phyloP scores from a whole-genome alignment of 1,284 basidiomycete species.

The Cystobasidium sp. region DNA sequence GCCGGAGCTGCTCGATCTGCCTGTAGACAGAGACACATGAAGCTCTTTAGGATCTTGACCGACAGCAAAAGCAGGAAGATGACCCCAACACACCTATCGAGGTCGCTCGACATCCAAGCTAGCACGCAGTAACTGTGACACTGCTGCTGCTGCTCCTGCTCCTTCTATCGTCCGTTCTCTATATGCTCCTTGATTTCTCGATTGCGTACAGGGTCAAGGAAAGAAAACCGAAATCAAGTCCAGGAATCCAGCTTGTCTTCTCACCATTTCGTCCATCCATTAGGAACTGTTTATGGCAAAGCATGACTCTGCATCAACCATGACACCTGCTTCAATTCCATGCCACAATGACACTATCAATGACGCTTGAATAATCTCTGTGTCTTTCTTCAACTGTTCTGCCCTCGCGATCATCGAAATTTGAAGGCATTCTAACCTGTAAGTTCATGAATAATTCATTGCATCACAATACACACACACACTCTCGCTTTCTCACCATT shows the following conservation, averaged over 20 bases:
- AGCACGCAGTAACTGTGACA: neutral
- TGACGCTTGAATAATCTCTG: neutral
- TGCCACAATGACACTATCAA: too few species aligned
- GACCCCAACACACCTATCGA: conserved; percentile 40
- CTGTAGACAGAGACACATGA: conserved; percentile 43
- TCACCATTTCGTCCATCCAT: neutral
- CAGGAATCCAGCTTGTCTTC: neutral
- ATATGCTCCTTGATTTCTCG: neutral
- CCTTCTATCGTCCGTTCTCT: neutral
- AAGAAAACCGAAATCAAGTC: neutral
- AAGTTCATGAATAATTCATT: neutral
- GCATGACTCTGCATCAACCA: neutral
- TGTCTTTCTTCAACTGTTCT: neutral
- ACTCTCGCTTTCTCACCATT: neutral
- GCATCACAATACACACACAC: conserved; percentile 16
- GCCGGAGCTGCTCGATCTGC: conserved; percentile 70
- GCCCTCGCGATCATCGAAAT: conserved; percentile 6
- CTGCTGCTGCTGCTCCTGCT: conserved; percentile 11
- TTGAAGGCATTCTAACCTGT: neutral
- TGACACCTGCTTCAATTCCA: neutral
- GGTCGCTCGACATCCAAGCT: conserved; percentile 41
- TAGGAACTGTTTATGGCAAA: too few species aligned
- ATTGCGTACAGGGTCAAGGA: neutral
- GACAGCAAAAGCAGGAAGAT: neutral
- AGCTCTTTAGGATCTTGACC: neutral